Evolutionary conservation across 2,329 filamentous ascomycete genomes (phyloP), one percentile per base, ranked within the genome.

Genomic region (Apiospora aurea): DNA sequence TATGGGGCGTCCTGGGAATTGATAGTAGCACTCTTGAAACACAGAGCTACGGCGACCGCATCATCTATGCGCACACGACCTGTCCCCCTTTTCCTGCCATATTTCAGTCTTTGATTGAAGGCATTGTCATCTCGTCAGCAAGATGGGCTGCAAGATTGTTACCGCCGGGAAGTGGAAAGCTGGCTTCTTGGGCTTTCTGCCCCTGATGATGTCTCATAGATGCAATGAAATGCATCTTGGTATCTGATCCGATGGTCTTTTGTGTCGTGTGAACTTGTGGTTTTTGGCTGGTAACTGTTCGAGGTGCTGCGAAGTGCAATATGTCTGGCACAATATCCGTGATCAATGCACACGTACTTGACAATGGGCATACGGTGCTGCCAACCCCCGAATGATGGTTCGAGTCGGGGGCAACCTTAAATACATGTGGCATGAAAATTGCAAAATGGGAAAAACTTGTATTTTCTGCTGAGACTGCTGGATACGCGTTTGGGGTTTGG

Each of bases 171-270:
- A 38, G 8, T 41, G 34, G 57, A 13, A 64, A 41, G 57, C 34
- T 64, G 11, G 57, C 29, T 10, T 11, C 18, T 38, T 41, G 57
- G 57, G 16, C 29, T 13, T 24, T n/a, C 14, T n/a, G 21, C 34
- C 29, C 57, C 14, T 18, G 34, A 64, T 64, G 57, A 18, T 64
- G 21, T 64, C 57, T n/a, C 29, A 64, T 38, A 64, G 57, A 64
- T 64, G 57, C 57, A 64, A 64, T 64, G 34, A 64, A 64, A 64
- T 64, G 57, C 57, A 64, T 64, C 57, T 64, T 64, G 57, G 34
- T 64, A 64, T 41, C 34, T 64, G 57, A 64, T 64, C 21, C 41
- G 57, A 41, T 64, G 57, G 57, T n/a, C 8, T 41, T 41, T 64
- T 21, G 34, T 41, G 18, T 13, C 7, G 21, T 41, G 57, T 64